phyloP scores from a whole-genome alignment of 768 basidiomycete genomes.

The Trametes cingulata region DNA sequence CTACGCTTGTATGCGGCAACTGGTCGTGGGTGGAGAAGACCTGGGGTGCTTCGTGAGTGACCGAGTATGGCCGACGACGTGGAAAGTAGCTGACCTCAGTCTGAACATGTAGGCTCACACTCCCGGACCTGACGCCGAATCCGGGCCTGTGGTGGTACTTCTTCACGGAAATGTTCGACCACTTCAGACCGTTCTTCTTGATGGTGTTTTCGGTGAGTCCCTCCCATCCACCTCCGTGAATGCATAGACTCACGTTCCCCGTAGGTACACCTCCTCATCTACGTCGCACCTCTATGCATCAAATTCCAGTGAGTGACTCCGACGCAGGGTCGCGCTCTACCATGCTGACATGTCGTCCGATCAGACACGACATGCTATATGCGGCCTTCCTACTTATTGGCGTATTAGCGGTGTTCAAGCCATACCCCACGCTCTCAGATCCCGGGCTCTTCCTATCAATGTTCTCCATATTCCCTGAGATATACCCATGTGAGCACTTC shows the following conservation, averaged over 20 bases:
- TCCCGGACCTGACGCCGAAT: slow-evolving; percentile 92
- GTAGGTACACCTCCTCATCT: slow-evolving; percentile 81
- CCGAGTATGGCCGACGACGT: background rate
- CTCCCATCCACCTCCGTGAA: background rate
- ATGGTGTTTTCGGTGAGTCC: slow-evolving; percentile 86
- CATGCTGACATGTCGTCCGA: background rate
- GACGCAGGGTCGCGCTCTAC: background rate
- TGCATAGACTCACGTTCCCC: background rate
- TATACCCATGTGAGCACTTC: slow-evolving; percentile 68
- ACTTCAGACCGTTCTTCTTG: slow-evolving; percentile 94
- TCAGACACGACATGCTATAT: slow-evolving; percentile 82
- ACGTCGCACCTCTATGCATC: slow-evolving; percentile 80
- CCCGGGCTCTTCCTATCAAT: slow-evolving; percentile 84
- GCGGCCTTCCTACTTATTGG: slow-evolving; percentile 77
- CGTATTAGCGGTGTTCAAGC: slow-evolving; percentile 81
- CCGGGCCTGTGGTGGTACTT: slow-evolving; percentile 99
- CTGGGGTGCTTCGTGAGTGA: slow-evolving; percentile 80
- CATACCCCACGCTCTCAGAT: slow-evolving; percentile 90
- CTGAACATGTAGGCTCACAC: slow-evolving; percentile 59
- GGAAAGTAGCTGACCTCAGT: background rate
- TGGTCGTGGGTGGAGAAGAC: slow-evolving; percentile 73
- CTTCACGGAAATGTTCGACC: slow-evolving; percentile 99
- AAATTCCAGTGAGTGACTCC: slow-evolving; percentile 70
- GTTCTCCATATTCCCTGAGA: slow-evolving; percentile 81
- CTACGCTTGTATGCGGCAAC: slow-evolving; percentile 59